A percentile compares a stretch with the other conserved stretches of the same genome.
Evolutionary conservation across 2,329 filamentous ascomycete species (phyloP).

Genomic region (Colletotrichum destructivum): DNA sequence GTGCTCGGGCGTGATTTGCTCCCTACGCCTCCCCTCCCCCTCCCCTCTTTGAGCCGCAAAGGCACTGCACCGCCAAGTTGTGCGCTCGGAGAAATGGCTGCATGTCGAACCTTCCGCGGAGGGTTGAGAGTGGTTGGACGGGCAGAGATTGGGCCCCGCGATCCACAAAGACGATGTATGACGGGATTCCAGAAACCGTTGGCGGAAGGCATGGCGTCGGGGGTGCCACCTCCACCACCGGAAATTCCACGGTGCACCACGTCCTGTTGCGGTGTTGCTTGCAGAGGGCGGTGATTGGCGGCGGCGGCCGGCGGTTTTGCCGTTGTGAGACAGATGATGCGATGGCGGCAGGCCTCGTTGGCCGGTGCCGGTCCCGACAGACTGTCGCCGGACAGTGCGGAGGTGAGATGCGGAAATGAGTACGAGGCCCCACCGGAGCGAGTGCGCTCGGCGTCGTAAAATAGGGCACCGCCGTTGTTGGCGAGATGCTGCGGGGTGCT

Average conservation of each 20-base stretch:
- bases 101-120: slow-evolving; percentile 20
- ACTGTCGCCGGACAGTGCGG: slow-evolving; percentile 29
- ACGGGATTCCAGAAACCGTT: not conserved
- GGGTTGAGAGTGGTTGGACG: not conserved
- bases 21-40: not conserved
- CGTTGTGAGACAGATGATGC: slow-evolving; percentile 22
- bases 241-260: slow-evolving; percentile 15
- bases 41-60: slow-evolving; percentile 3
- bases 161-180: not conserved
- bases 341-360: slow-evolving; percentile 15
- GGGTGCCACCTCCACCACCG: slow-evolving; percentile 19
- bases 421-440: not conserved
- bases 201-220: slow-evolving; percentile 6
- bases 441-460: not conserved
- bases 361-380: slow-evolving; percentile 22
- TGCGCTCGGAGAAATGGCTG: slow-evolving; percentile 33
- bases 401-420: slow-evolving; percentile 20
- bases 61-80: slow-evolving; percentile 21
- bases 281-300: slow-evolving; percentile 26
- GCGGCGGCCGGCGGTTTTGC: slow-evolving; percentile 19
- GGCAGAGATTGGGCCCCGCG: not conserved
- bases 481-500: slow-evolving; percentile 17
- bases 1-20: not conserved
- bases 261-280: slow-evolving; percentile 16
- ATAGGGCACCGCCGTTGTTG: slow-evolving; percentile 4